These are phyloP conservation scores for Huntiella savannae DNA, from an alignment of 2,329 filamentous ascomycete genomes.

Conservation along the genomic window DNA sequence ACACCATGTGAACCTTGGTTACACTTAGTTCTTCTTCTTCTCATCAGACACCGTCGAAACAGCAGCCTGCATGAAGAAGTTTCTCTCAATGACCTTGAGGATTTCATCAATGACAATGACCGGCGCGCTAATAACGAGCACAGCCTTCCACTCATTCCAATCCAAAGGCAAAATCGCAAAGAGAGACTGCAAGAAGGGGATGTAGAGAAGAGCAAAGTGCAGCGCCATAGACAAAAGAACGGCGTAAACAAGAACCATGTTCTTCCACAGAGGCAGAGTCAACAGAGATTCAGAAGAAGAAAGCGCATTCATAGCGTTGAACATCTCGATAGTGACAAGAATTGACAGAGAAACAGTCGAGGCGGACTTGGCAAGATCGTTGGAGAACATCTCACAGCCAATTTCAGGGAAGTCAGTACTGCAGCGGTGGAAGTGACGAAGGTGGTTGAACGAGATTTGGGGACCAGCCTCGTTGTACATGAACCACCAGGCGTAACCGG, in stretches of 20 bases:
- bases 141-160: slow-evolving; percentile 78
- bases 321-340: slow-evolving; percentile 95
- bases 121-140: slow-evolving; percentile 69
- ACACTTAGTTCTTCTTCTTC: slow-evolving; percentile 28
- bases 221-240: slow-evolving; percentile 83
- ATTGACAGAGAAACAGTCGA: slow-evolving; percentile 85
- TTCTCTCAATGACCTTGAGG: slow-evolving; percentile 60
- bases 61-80: slow-evolving; percentile 37
- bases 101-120: slow-evolving; percentile 77
- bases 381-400: slow-evolving; percentile 78
- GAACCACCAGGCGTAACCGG: slow-evolving; percentile 99
- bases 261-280: slow-evolving; percentile 89
- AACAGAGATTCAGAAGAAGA: slow-evolving; percentile 88
- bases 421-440: slow-evolving; percentile 89
- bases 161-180: slow-evolving; percentile 85
- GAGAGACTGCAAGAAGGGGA: slow-evolving; percentile 66
- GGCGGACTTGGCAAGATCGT: slow-evolving; percentile 70
- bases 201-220: slow-evolving; percentile 87
- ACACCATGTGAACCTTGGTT: too few species aligned
- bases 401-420: slow-evolving; percentile 69
- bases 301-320: slow-evolving; percentile 96
- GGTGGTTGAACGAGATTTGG: slow-evolving; percentile 75
- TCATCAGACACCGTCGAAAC: slow-evolving; percentile 19
- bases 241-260: slow-evolving; percentile 95
- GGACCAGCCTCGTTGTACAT: slow-evolving; percentile 85